Evolutionary conservation across 768 basidiomycete species (phyloP).

Genomic region (Termitomyces sp.): DNA sequence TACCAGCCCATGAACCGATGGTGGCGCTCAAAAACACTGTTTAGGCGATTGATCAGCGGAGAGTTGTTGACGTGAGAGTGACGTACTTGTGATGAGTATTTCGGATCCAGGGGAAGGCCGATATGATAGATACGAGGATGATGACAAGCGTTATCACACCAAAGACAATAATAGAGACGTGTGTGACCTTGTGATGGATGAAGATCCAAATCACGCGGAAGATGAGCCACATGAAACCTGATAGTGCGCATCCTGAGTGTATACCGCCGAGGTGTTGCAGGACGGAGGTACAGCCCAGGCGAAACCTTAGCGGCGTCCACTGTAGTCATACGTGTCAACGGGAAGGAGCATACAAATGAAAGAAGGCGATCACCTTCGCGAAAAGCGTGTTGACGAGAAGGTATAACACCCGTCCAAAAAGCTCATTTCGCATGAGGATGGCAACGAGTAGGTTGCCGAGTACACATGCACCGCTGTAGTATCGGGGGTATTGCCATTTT

Average conservation of each 20-base stretch:
- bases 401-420: conserved; percentile 78
- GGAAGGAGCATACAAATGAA: neutral
- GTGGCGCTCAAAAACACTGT: conserved; percentile 74
- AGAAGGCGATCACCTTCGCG: conserved; percentile 53
- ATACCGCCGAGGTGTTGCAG: conserved; percentile 81
- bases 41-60: neutral
- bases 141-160: conserved; percentile 60
- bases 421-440: conserved; percentile 77
- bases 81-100: conserved; percentile 77
- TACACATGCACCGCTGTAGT: conserved; percentile 67
- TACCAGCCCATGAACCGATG: conserved; percentile 83
- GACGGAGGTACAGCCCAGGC: conserved; percentile 68
- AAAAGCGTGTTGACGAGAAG: conserved; percentile 68
- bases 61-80: neutral
- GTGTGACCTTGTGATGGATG: conserved; percentile 45
- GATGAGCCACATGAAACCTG: conserved; percentile 72
- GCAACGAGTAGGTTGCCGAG: conserved; percentile 71
- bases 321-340: conserved; percentile 16
- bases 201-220: conserved; percentile 55
- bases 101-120: conserved; percentile 77
- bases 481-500: conserved; percentile 63
- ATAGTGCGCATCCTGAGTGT: conserved; percentile 78
- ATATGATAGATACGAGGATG: conserved; percentile 56
- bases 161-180: conserved; percentile 51
- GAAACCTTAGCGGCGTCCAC: conserved; percentile 50